Evolutionary conservation across 306 rosid genomes (phyloP), one percentile per base, ranked within the genome.

Genomic region (Chamaecrista fasciculata): DNA sequence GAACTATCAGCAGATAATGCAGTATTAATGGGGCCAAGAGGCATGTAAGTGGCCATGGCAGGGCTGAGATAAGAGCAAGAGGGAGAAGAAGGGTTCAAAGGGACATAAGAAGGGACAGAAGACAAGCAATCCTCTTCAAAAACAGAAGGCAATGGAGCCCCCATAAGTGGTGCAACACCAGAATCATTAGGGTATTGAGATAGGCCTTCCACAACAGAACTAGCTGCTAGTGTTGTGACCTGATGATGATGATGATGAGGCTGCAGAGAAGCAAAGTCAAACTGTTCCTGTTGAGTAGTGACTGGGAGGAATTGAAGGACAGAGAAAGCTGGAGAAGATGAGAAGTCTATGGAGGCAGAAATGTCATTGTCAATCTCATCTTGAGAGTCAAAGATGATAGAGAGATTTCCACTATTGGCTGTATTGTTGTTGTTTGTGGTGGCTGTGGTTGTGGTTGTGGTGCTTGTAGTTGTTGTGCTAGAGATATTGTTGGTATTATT

Each of bases 351-450:
- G 61, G 96, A 94, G 68, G 95, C 97, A 14, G 99, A 94, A 37
- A 91, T 88, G 79, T 91, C 95, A 79, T 85, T 90, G 72, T 94
- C 96, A 19, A 88, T 73, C 6, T 93, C 98, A 59, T 94, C 92
- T 62, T 78, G 95, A 12, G 97, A 70, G 66, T 88, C 92, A 73
- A 94, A 94, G 78, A 88, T 70, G 25, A 78, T 72, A 11, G 96
- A 73, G 48, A 88, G 73, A 59, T 80, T 84, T 58, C 79, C 78
- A 33, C 62, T 57, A 61, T 78, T 80, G 77, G 76, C 72, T 61
- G 58, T 33, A 29, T 69, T 72, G 43, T 55, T 69, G 56, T 66
- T 83, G 39, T 21, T 47, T 52, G 57, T 55, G 63, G 42, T 51
- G 11, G 71, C 40, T 46, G 50, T 43, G 55, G 48, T 34, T 3